Evolutionary conservation across 2,329 filamentous ascomycete species (phyloP).

Genomic region (Aureobasidium sp.): DNA sequence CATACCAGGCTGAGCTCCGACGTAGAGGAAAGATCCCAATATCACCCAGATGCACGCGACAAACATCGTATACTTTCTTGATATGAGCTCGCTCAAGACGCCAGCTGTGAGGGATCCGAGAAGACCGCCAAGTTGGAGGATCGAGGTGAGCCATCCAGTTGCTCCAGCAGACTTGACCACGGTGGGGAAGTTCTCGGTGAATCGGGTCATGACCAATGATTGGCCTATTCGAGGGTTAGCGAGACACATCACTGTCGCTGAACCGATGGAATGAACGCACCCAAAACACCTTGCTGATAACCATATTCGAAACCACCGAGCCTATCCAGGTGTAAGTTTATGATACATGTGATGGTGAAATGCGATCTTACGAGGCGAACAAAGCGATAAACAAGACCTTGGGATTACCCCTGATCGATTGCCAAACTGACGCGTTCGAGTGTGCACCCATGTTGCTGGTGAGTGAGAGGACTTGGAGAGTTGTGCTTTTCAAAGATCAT

Average conservation of each 20-base stretch:
- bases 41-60: constrained; percentile 50
- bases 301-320: constrained; percentile 52
- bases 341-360: neutral
- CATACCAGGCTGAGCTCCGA: constrained; percentile 20
- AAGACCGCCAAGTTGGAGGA: constrained; percentile 51
- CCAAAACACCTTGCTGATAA: constrained; percentile 26
- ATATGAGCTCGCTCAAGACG: constrained; percentile 55
- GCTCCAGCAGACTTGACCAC: neutral
- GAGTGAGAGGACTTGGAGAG: neutral
- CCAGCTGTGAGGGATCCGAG: constrained; percentile 54
- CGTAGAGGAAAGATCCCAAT: constrained; percentile 27
- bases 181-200: neutral
- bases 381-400: constrained; percentile 13
- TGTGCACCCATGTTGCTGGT: constrained; percentile 1
- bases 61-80: constrained; percentile 60
- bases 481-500: neutral
- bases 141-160: constrained; percentile 39
- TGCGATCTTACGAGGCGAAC: constrained; percentile 7
- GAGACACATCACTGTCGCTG: neutral
- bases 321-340: constrained; percentile 31
- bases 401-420: constrained; percentile 2
- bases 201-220: constrained; percentile 57
- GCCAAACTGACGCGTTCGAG: constrained; percentile 12
- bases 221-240: constrained; percentile 40
- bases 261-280: neutral